Evolutionary conservation across 75 land plant species (phyloP).

Genomic region (Cunninghamia lanceolata): DNA sequence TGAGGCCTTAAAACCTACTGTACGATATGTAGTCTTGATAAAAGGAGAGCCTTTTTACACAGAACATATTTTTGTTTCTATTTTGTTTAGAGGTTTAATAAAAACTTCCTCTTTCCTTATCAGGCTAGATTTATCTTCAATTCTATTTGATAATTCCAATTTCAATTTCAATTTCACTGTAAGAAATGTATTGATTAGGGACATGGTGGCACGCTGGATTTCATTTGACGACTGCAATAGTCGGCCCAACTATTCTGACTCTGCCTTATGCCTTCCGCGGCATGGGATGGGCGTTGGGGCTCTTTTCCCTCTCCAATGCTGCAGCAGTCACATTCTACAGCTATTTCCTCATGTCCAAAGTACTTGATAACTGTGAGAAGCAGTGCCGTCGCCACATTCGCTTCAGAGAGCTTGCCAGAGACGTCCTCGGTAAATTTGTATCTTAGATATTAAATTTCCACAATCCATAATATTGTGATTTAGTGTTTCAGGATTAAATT

Average conservation of each 20-base stretch:
- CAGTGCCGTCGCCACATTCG: conserved; percentile 78
- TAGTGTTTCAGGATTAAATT: too few relatives aligned
- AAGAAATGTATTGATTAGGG: conserved; percentile 15
- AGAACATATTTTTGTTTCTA: too few relatives aligned
- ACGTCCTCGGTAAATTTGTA: conserved; percentile 57
- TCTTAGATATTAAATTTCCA: too few relatives aligned
- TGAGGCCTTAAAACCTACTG: neutral
- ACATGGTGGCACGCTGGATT: neutral
- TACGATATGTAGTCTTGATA: neutral
- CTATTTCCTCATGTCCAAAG: conserved; percentile 72
- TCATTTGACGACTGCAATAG: conserved; percentile 85
- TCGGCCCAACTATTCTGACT: conserved; percentile 79
- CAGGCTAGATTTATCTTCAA: too few relatives aligned
- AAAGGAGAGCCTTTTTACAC: conserved; percentile 60
- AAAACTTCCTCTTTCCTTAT: too few relatives aligned
- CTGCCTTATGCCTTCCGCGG: conserved; percentile 76
- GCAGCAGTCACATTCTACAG: conserved; percentile 71
- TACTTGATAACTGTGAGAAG: conserved; percentile 72
- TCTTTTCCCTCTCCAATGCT: conserved; percentile 49
- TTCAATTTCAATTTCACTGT: conserved; percentile 40
- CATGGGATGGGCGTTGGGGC: conserved; percentile 7
- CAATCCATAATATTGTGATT: too few relatives aligned
- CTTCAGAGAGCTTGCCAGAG: conserved; percentile 82
- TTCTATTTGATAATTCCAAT: too few relatives aligned
- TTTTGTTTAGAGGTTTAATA: too few relatives aligned